These are phyloP conservation scores for Puccinia horiana DNA, from an alignment of 1,284 basidiomycete species.

Conservation along the genomic window DNA sequence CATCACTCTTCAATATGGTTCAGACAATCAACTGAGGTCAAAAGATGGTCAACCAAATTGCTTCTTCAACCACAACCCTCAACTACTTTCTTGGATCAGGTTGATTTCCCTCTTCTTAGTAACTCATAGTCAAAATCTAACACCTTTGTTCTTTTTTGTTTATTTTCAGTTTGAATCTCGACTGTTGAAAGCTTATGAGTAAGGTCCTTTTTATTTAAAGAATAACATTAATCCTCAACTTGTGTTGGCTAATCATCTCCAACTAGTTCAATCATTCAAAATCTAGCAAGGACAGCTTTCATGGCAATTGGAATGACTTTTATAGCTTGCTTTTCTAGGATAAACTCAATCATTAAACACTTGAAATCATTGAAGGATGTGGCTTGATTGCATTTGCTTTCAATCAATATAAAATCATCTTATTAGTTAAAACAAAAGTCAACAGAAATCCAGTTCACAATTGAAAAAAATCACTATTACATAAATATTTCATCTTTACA, in stretches of 20 bases:
- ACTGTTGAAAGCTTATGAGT: slow-evolving; percentile 21
- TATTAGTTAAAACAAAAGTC: too few relatives aligned
- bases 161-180: not conserved
- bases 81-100: not conserved
- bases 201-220: not conserved
- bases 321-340: slow-evolving; percentile 14
- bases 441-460: too few relatives aligned
- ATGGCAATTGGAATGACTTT: slow-evolving; percentile 23
- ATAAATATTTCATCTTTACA: too few relatives aligned
- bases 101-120: not conserved
- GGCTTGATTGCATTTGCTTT: too few relatives aligned
- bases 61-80: not conserved
- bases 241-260: too few relatives aligned
- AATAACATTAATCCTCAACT: not conserved
- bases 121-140: not conserved
- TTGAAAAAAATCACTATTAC: too few relatives aligned
- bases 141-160: not conserved
- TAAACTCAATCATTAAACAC: slow-evolving; percentile 10
- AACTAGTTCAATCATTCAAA: slow-evolving; percentile 25
- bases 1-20: slow-evolving; percentile 28
- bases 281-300: slow-evolving; percentile 21
- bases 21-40: not conserved
- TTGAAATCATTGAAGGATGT: too few relatives aligned
- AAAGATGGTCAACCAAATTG: slow-evolving; percentile 27
- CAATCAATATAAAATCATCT: too few relatives aligned